Base-by-base conservation (phyloP, 2,329 filamentous ascomycete species). In the Xylaria sp. region DNA sequence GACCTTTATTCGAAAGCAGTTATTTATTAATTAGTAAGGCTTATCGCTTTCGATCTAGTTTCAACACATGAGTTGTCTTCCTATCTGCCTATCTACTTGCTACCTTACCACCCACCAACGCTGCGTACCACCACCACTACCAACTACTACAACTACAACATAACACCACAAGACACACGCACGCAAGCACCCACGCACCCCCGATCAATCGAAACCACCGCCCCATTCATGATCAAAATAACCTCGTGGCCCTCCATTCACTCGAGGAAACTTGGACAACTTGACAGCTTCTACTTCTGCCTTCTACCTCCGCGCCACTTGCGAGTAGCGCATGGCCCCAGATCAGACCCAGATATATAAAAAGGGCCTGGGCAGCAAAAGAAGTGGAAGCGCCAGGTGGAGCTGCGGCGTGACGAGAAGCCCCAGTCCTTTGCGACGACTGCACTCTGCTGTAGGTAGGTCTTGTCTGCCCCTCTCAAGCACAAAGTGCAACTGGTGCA, bases 381-480 rank as follows among this genome's bases (percentile, higher is more conserved):
- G 50, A 59, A 68, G 69, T 70, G 69, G 64, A 54, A 68, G 51
- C 39, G 12, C 47, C 50, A n/a, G 58, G 67, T 71, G 68, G 64
- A 71, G 63, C 51, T 48, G 64, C 61, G 63, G 39, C 54, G 53
- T 58, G 47, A 65, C 53, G 32, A 62, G 50, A 48, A 27, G 24
- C 24, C 61, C 57, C 57, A 21, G 55, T 65, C 39, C 59, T 65
- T 63, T 60, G 65, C 61, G 55, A 50, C 62, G 19, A 51, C 39
- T 27, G 24, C 24, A 27, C 24, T 27, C 24, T 58, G 27, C 53
- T 47, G 17, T 45, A 48, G 12, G 42, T 47, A 54, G 21, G 27
- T 34, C 39, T 32, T 34, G 5, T 45, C 64, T 56, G 32, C 17
- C 58, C 63, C 67, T 34, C 32, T 30, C 48, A 12, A 47, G 42